Conservation (phyloP, 306 rosid species). For the Coriaria nepalensis region DNA sequence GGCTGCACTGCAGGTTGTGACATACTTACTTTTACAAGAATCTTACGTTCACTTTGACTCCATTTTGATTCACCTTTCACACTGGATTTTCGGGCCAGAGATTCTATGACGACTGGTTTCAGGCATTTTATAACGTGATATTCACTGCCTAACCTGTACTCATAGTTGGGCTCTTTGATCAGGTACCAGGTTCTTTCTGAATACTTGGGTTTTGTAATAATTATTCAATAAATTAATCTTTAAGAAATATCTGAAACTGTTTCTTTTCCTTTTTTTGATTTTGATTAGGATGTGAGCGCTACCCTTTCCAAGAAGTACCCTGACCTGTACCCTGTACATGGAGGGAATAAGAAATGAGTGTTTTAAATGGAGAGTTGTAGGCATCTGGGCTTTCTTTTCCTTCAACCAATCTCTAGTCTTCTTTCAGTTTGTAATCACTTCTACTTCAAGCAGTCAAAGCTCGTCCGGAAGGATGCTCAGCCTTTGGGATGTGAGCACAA, state of each 20-base stretch:
- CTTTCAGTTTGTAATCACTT: constrained; percentile 42
- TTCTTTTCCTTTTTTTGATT: constrained; percentile 1
- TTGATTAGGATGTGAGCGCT: constrained; percentile 77
- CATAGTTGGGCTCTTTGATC: constrained; percentile 83
- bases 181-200: constrained; percentile 39
- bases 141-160: constrained; percentile 92
- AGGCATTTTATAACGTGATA: constrained; percentile 81
- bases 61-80: constrained; percentile 95
- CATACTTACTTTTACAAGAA: constrained; percentile 94
- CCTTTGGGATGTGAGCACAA: constrained; percentile 90
- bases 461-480: constrained; percentile 68
- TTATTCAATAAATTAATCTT: constrained; percentile 1
- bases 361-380: constrained; percentile 89
- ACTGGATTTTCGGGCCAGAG: constrained; percentile 99
- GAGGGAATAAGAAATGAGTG: constrained; percentile 74
- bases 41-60: constrained; percentile 92
- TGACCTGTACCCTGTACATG: constrained; percentile 64
- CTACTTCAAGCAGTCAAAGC: constrained; percentile 46
- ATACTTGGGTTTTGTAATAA: constrained; percentile 1
- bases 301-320: constrained; percentile 92
- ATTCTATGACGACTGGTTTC: constrained; percentile 95
- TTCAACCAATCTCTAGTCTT: constrained; percentile 79
- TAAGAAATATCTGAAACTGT: not conserved
- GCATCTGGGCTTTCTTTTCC: constrained; percentile 78
- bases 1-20: constrained; percentile 55